Percentiles rank a stretch among this genome's conserved stretches.
phyloP scores from a whole-genome alignment of 1,139 yeast genomes.

The Pichia sp. region DNA sequence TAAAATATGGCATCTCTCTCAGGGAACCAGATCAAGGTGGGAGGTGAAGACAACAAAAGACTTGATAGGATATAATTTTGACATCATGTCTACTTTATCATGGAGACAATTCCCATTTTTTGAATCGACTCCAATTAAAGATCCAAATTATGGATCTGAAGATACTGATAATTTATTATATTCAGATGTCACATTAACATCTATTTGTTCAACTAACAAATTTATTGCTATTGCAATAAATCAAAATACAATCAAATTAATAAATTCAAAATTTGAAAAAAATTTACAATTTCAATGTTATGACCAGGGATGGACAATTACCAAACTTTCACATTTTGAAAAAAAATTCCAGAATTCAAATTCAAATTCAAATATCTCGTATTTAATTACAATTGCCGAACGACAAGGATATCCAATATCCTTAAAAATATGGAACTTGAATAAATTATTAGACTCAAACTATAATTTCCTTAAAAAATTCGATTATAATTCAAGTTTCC shows the following conservation, averaged over 20 bases:
- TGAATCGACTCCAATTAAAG: slow-evolving; percentile 76
- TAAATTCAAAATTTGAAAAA: slow-evolving; percentile 44
- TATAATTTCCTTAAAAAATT: slow-evolving; percentile 14
- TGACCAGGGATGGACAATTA: slow-evolving; percentile 56
- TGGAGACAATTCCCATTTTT: slow-evolving; percentile 92
- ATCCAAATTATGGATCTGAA: slow-evolving; percentile 63
- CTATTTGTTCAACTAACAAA: slow-evolving; percentile 49
- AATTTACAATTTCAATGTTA: slow-evolving; percentile 54
- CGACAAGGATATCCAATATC: slow-evolving; percentile 62
- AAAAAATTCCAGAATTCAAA: neutral
- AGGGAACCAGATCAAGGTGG: too few relatives aligned
- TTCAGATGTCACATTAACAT: slow-evolving; percentile 67
- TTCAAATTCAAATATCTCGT: neutral
- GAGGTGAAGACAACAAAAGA: too few relatives aligned
- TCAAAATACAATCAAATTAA: slow-evolving; percentile 50
- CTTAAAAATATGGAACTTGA: slow-evolving; percentile 68
- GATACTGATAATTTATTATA: slow-evolving; percentile 45
- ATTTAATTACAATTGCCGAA: slow-evolving; percentile 69
- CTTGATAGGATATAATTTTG: neutral
- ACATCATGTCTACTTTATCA: slow-evolving; percentile 37
- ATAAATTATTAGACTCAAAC: slow-evolving; percentile 34
- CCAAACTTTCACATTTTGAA: slow-evolving; percentile 43
- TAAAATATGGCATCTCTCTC: too few relatives aligned
- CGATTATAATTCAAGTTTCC: slow-evolving; percentile 26
- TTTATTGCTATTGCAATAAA: slow-evolving; percentile 55